phyloP scores from a whole-genome alignment of 2,329 filamentous ascomycete genomes.

The Xylaria digitata region DNA sequence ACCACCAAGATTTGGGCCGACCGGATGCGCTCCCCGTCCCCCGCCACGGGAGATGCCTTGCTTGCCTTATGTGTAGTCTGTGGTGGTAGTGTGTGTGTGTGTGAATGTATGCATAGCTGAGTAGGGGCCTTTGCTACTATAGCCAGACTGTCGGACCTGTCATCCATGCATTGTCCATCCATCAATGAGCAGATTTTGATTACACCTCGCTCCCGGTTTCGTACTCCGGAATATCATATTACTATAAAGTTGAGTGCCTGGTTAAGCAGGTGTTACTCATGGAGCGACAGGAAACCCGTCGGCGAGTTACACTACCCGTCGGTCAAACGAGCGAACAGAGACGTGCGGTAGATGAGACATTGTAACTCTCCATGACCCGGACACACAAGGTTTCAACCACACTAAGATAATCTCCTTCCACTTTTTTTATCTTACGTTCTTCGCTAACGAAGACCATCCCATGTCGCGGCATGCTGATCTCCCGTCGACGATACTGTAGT shows the following conservation, averaged over 20 bases:
- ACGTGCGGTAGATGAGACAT: conserved; percentile 1
- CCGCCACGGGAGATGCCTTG: conserved; percentile 16
- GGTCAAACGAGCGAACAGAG: neutral
- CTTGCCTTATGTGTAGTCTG: conserved; percentile 1
- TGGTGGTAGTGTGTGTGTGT: neutral
- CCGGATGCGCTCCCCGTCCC: conserved; percentile 25
- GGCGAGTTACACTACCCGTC: neutral
- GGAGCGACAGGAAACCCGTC: neutral
- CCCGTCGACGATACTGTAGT: conserved; percentile 2
- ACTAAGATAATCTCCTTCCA: neutral
- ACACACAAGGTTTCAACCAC: conserved; percentile 1
- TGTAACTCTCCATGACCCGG: neutral
- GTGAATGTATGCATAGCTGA: neutral
- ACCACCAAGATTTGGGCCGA: conserved; percentile 3
- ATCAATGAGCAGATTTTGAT: neutral
- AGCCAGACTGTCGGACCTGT: conserved; percentile 7
- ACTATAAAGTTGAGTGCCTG: neutral
- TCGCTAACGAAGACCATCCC: neutral
- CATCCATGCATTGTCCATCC: neutral
- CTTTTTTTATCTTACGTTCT: neutral
- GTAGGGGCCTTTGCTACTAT: conserved; percentile 7
- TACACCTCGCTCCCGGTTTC: neutral
- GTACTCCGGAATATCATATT: neutral
- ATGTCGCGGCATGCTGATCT: conserved; percentile 20
- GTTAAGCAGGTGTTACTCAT: neutral